phyloP scores from a whole-genome alignment of 371 early-diverging fungal species.

The Apophysomyces ossiformis region DNA sequence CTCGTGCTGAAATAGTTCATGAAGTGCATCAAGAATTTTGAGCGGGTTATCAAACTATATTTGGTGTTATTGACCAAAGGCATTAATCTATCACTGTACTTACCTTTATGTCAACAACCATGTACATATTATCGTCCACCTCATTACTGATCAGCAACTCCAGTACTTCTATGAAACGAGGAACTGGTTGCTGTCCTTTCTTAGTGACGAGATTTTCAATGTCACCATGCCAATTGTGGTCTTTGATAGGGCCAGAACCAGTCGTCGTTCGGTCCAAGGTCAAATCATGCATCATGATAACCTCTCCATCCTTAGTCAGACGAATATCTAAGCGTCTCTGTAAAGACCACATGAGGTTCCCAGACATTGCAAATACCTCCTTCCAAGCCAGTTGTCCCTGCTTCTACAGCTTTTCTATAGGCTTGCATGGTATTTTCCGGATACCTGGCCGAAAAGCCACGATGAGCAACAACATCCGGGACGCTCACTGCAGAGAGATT shows the following conservation, averaged over 20 bases:
- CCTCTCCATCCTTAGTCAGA: conserved; percentile 62
- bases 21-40: conserved; percentile 46
- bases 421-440: conserved; percentile 70
- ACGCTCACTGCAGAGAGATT: background rate
- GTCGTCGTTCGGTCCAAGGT: conserved; percentile 62
- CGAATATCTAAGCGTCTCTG: conserved; percentile 53
- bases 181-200: conserved; percentile 49
- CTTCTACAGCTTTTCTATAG: conserved; percentile 58
- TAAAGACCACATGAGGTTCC: background rate
- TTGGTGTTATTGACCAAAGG: background rate
- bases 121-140: conserved; percentile 49
- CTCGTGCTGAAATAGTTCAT: conserved; percentile 26
- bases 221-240: conserved; percentile 59
- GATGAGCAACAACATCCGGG: conserved; percentile 52
- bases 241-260: conserved; percentile 55
- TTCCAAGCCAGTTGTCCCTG: conserved; percentile 65
- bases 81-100: background rate
- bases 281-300: conserved; percentile 70
- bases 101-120: conserved; percentile 73
- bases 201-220: conserved; percentile 61
- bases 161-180: conserved; percentile 62
- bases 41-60: conserved; percentile 54
- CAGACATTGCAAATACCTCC: conserved; percentile 43
- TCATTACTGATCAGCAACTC: conserved; percentile 53
- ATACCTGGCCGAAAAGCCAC: conserved; percentile 64